phyloP scores from a whole-genome alignment of 108 stramenopile species.

The Conticribra weissflogii region DNA sequence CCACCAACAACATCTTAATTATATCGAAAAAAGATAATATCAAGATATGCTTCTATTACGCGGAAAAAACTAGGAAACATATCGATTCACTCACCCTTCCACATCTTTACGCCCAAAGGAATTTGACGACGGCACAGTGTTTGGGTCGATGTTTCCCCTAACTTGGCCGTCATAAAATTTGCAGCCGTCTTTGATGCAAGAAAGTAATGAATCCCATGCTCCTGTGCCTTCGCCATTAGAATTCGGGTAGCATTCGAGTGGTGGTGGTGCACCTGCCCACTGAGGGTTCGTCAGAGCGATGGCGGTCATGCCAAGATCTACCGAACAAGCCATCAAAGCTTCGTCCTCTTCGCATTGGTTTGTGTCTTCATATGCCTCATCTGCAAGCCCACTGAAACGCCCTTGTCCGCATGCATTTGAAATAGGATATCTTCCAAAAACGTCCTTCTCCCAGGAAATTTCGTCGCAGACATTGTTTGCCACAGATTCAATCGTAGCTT shows the following conservation, averaged over 20 bases:
- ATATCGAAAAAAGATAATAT: neutral
- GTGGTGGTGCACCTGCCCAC: slow-evolving; percentile 40
- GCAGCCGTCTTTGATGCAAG: slow-evolving; percentile 34
- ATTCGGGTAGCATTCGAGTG: slow-evolving; percentile 40
- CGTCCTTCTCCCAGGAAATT: slow-evolving; percentile 45
- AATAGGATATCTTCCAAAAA: slow-evolving; percentile 44
- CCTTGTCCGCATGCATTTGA: slow-evolving; percentile 51
- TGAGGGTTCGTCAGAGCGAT: slow-evolving; percentile 17
- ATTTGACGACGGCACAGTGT: slow-evolving; percentile 34
- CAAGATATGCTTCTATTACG: neutral
- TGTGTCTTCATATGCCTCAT: slow-evolving; percentile 25
- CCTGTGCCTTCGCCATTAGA: slow-evolving; percentile 23
- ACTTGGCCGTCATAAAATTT: slow-evolving; percentile 34
- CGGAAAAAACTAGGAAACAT: neutral
- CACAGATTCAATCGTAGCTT: slow-evolving; percentile 42
- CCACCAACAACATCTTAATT: slow-evolving; percentile 59
- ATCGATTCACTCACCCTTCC: neutral
- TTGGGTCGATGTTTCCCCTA: slow-evolving; percentile 34
- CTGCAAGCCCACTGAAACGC: neutral
- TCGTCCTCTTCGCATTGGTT: slow-evolving; percentile 41
- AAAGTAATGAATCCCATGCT: slow-evolving; percentile 37
- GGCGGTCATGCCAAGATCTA: slow-evolving; percentile 34
- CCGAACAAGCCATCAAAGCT: slow-evolving; percentile 36
- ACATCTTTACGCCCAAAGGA: slow-evolving; percentile 33
- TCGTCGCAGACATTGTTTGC: slow-evolving; percentile 43